Percentiles rank a stretch among this genome's conserved stretches.
phyloP scores from a whole-genome alignment of 305 asterid species.

The Plantago rigida region DNA sequence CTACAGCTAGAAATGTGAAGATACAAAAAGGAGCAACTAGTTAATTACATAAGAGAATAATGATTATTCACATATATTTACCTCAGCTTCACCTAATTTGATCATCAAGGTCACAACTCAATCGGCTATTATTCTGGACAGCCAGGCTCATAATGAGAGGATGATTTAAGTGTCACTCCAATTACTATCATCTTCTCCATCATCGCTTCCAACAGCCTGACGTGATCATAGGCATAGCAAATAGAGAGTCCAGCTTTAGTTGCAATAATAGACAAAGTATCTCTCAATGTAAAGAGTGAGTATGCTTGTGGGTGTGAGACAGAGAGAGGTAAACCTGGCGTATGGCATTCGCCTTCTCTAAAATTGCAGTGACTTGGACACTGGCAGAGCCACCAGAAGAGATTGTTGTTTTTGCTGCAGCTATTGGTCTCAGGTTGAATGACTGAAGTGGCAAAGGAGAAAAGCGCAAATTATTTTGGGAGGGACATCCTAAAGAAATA shows the following conservation, averaged over 20 bases:
- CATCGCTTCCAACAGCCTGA: conserved; percentile 89
- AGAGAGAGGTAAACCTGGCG: conserved; percentile 58
- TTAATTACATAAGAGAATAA: conserved; percentile 26
- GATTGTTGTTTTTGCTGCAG: conserved; percentile 38
- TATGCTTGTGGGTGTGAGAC: neutral
- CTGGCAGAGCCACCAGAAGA: conserved; percentile 39
- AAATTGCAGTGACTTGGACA: conserved; percentile 63
- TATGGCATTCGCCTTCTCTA: conserved; percentile 74
- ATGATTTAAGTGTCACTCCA: conserved; percentile 66
- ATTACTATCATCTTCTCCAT: conserved; percentile 59
- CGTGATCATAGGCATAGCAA: conserved; percentile 21
- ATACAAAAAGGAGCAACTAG: conserved; percentile 29
- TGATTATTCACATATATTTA: conserved; percentile 34
- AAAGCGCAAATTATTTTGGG: conserved; percentile 15
- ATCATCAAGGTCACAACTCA: conserved; percentile 1
- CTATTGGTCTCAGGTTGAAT: conserved; percentile 65
- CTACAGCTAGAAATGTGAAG: conserved; percentile 17
- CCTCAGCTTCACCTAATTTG: conserved; percentile 18
- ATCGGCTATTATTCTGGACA: neutral
- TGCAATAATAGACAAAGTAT: neutral
- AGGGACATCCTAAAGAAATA: neutral
- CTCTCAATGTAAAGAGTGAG: neutral
- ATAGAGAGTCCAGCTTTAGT: conserved; percentile 5
- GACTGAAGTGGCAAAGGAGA: conserved; percentile 42
- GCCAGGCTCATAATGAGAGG: conserved; percentile 10